Conservation (phyloP, 176 grass and related monocot genomes). For the Metroxylon sagu region DNA sequence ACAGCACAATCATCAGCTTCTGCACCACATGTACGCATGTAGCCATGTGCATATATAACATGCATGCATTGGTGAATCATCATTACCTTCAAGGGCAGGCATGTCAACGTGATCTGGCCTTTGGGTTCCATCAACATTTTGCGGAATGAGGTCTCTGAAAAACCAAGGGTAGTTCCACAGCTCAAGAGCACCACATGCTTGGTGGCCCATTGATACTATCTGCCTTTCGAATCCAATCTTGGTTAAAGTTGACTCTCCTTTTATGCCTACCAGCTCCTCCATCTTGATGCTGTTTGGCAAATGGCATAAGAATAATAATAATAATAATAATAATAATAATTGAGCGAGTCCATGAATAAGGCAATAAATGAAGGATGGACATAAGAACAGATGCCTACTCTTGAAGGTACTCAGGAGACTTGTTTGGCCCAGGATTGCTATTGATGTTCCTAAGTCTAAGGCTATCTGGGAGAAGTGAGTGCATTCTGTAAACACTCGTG, state of each 20-base stretch:
- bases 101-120: slow-evolving; percentile 45
- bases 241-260: slow-evolving; percentile 27
- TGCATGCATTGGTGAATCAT: slow-evolving; percentile 10
- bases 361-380: not conserved
- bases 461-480: slow-evolving; percentile 35
- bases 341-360: no score
- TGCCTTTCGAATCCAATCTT: slow-evolving; percentile 46
- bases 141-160: slow-evolving; percentile 40
- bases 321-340: not conserved
- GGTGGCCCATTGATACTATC: slow-evolving; percentile 50
- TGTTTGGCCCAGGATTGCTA: slow-evolving; percentile 19
- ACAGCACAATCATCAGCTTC: no score
- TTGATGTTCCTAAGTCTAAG: slow-evolving; percentile 44
- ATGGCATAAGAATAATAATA: no score
- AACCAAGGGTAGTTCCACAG: slow-evolving; percentile 66
- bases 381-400: slow-evolving; percentile 21
- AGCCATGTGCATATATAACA: slow-evolving; percentile 13
- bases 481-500: slow-evolving; percentile 58
- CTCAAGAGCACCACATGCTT: slow-evolving; percentile 57
- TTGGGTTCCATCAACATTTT: slow-evolving; percentile 46
- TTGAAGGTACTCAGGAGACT: slow-evolving; percentile 30
- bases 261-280: slow-evolving; percentile 37
- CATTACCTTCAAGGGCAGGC: slow-evolving; percentile 45
- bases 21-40: not conserved
- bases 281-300: slow-evolving; percentile 24